Percentiles rank a stretch among this genome's conserved stretches.
Conservation (phyloP, 805 yeast species). For the Yamadazyma tumulicola region DNA sequence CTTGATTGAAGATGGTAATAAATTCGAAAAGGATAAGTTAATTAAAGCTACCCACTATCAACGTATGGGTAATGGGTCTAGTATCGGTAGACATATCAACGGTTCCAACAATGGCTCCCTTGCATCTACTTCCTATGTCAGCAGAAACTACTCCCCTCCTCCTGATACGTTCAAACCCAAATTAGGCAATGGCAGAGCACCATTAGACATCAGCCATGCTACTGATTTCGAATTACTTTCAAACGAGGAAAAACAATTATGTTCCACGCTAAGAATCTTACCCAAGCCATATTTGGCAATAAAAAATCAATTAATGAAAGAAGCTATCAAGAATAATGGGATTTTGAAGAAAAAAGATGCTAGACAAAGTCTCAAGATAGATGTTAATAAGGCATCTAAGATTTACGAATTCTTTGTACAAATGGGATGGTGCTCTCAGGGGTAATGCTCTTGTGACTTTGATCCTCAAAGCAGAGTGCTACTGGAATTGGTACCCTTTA, state of each 20-base stretch:
- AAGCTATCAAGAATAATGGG: constrained; percentile 83
- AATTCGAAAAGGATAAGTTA: constrained; percentile 84
- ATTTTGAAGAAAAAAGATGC: constrained; percentile 77
- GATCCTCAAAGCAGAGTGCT: too few relatives aligned
- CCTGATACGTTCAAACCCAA: constrained; percentile 43
- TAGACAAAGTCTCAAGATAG: constrained; percentile 79
- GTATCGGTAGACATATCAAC: constrained; percentile 13
- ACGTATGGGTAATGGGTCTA: constrained; percentile 44
- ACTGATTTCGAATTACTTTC: constrained; percentile 81
- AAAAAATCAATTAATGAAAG: constrained; percentile 84
- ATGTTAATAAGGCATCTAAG: constrained; percentile 78
- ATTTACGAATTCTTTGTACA: constrained; percentile 90
- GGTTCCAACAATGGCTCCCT: constrained; percentile 15
- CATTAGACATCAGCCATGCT: constrained; percentile 70
- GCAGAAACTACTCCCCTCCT: constrained; percentile 30
- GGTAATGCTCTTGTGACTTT: too few relatives aligned
- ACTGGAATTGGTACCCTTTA: too few relatives aligned
- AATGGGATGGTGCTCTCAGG: constrained; percentile 78
- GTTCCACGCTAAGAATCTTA: constrained; percentile 75
- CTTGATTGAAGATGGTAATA: constrained; percentile 74
- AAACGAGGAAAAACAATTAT: constrained; percentile 82
- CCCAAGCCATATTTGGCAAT: constrained; percentile 95
- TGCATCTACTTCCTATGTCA: constrained; percentile 1
- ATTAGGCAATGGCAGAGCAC: constrained; percentile 43
- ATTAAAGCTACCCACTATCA: constrained; percentile 61